phyloP scores from a whole-genome alignment of 805 yeast genomes.

The Candida namnaoensis region DNA sequence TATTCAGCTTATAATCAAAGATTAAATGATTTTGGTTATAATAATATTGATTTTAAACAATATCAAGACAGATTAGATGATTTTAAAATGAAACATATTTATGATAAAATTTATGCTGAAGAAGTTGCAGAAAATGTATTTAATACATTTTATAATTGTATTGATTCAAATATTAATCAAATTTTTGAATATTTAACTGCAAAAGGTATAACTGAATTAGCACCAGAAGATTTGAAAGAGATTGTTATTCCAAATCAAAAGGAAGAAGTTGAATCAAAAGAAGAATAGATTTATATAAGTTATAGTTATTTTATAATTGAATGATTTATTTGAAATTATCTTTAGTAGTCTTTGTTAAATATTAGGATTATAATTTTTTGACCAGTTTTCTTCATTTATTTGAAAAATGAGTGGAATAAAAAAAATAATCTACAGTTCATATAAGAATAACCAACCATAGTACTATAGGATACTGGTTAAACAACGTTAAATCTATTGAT shows the following conservation, averaged over 20 bases:
- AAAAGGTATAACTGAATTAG: slow-evolving; percentile 24
- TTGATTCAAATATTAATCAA: slow-evolving; percentile 66
- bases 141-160: slow-evolving; percentile 84
- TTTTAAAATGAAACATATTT: slow-evolving; percentile 82
- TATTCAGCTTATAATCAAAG: slow-evolving; percentile 76
- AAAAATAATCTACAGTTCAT: no score
- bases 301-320: no score
- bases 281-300: background rate
- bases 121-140: slow-evolving; percentile 83
- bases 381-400: no score
- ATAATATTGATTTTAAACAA: slow-evolving; percentile 57
- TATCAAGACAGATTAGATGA: slow-evolving; percentile 67
- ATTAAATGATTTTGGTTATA: slow-evolving; percentile 69
- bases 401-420: no score
- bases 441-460: no score
- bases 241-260: slow-evolving; percentile 14
- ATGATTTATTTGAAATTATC: no score
- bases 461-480: no score
- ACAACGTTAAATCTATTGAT: no score
- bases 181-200: slow-evolving; percentile 33
- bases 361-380: no score
- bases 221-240: slow-evolving; percentile 10
- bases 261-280: slow-evolving; percentile 4
- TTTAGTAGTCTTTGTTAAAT: no score
- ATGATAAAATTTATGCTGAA: slow-evolving; percentile 86